Percentiles rank a stretch among this genome's conserved stretches.
These are phyloP conservation scores for Cordyceps militaris DNA, from an alignment of 2,329 filamentous ascomycete species.

Conservation along the genomic window DNA sequence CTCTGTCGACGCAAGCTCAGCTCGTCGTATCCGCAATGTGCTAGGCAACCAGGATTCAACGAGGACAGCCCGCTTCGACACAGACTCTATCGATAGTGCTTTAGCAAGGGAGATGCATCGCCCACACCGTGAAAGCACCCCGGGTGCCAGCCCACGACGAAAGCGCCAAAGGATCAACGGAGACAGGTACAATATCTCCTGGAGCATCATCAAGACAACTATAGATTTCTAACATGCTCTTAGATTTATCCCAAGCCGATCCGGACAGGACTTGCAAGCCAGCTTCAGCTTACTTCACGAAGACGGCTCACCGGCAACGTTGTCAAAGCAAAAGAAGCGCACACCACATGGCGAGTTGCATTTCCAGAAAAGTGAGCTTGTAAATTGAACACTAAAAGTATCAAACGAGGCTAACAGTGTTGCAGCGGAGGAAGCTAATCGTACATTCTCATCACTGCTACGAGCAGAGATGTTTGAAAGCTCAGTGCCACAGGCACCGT, in stretches of 20 bases:
- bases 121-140: slow-evolving; percentile 45
- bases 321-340: slow-evolving; percentile 76
- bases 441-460: slow-evolving; percentile 81
- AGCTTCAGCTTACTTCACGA: slow-evolving; percentile 90
- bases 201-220: background rate
- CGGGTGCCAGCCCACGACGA: slow-evolving; percentile 47
- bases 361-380: slow-evolving; percentile 80
- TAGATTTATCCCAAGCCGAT: slow-evolving; percentile 92
- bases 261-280: slow-evolving; percentile 86
- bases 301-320: slow-evolving; percentile 86
- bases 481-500: slow-evolving; percentile 73
- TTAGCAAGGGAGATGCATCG: slow-evolving; percentile 45
- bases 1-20: slow-evolving; percentile 29
- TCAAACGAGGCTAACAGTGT: slow-evolving; percentile 3
- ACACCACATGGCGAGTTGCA: slow-evolving; percentile 84
- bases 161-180: slow-evolving; percentile 55
- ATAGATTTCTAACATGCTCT: slow-evolving; percentile 19
- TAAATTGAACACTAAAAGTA: background rate
- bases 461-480: slow-evolving; percentile 89
- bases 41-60: slow-evolving; percentile 29
- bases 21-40: slow-evolving; percentile 29
- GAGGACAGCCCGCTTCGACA: slow-evolving; percentile 36
- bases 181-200: slow-evolving; percentile 43
- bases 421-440: slow-evolving; percentile 83
- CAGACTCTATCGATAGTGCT: slow-evolving; percentile 43